Conservation (phyloP, 306 rosid species). For the Citrullus colocynthis region DNA sequence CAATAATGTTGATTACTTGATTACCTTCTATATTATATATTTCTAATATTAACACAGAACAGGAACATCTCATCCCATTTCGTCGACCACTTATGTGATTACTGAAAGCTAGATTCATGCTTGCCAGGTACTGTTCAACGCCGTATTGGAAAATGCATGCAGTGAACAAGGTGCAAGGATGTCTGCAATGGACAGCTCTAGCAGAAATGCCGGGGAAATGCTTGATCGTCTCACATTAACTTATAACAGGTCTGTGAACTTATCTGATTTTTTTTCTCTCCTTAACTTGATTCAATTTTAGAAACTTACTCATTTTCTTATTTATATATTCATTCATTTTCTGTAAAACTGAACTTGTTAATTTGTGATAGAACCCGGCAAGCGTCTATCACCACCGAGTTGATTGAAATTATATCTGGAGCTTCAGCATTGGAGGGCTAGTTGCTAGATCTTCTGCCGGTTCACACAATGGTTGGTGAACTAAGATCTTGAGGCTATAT, state of each 20-base stretch:
- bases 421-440: conserved; percentile 79
- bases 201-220: conserved; percentile 99
- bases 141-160: conserved; percentile 92
- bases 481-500: conserved; percentile 23
- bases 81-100: neutral
- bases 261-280: neutral
- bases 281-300: neutral
- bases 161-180: conserved; percentile 99
- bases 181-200: conserved; percentile 99
- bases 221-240: conserved; percentile 97
- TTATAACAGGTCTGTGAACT: conserved; percentile 62
- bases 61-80: neutral
- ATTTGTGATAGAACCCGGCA: conserved; percentile 75
- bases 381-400: conserved; percentile 95
- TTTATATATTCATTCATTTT: neutral
- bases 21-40: neutral
- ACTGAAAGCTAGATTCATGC: neutral
- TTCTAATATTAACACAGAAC: neutral
- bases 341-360: conserved; percentile 16
- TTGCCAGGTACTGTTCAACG: conserved; percentile 78
- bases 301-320: neutral
- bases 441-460: conserved; percentile 15
- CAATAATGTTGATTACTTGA: neutral
- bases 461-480: conserved; percentile 28
- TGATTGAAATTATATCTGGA: conserved; percentile 98